Base-by-base conservation (phyloP, 176 grass and related monocot species). In the Calamus simplicifolius region DNA sequence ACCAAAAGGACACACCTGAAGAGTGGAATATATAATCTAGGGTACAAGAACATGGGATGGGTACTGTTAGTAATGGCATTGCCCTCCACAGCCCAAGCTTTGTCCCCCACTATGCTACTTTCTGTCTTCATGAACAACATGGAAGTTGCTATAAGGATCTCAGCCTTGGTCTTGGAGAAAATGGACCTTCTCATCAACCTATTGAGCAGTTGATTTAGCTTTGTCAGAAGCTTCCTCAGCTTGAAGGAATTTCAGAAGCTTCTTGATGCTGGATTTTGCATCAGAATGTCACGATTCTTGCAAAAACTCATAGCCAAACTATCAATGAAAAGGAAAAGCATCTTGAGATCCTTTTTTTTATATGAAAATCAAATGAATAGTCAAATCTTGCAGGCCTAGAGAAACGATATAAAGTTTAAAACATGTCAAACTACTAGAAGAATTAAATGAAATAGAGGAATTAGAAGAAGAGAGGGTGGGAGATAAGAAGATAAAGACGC, bases 121-220 rank as follows among this genome's bases (percentile, higher is more conserved):
- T 99, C 79, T 62, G 94, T 99, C 51, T 99, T 99, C 84, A 99
- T 88, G 0, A 88, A 99, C 67, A 93, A 99, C 84, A 99, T 99
- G 94, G 79, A 88, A 71, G 94, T 65, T 35, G 87, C 94, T 59
- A 99, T 99, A 51, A 84, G 94, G 60, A 89, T 99, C 67, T 99
- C 94, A 25, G 94, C 94, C 49, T 73, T 56, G 88, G 94, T 72
- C 85, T 99, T 1, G 94, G 94, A 65, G 94, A 99, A 69, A 88
- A 99, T 65, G 94, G 88, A 23, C 94, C 94, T 0, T 93, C 94
- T 23, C 94, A 99, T 85, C 94, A 99, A 29, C 94, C 94, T 25
- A 79, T 99, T 48, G 94, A 99, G 52, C 94, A 99, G 64, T 57
- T 99, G 70, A 49, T 80, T 80, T 63, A 99, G 94, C 25, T 99